These are phyloP conservation scores for Solanum okadae DNA, from an alignment of 257 asterid species.

Conservation along the genomic window DNA sequence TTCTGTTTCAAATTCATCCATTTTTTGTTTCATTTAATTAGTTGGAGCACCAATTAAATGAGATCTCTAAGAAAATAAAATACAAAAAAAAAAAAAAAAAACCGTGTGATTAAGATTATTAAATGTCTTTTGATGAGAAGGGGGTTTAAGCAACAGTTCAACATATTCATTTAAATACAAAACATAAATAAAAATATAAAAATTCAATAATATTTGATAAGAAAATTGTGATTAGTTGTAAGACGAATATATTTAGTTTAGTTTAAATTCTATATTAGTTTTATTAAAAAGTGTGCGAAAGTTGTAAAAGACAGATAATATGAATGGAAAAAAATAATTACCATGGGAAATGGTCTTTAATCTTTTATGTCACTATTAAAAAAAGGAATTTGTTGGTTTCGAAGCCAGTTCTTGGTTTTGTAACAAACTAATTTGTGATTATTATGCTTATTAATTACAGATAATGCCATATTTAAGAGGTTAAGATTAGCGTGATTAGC, in stretches of 20 bases:
- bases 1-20: neutral
- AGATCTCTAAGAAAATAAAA: neutral
- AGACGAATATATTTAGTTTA: too few relatives aligned
- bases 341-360: neutral
- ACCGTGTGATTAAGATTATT: neutral
- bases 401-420: neutral
- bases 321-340: neutral
- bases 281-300: too few relatives aligned
- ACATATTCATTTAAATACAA: too few relatives aligned
- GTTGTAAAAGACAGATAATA: neutral
- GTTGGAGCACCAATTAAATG: neutral
- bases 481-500: neutral
- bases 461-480: neutral
- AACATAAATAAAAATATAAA: too few relatives aligned
- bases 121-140: neutral
- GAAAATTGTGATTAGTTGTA: too few relatives aligned
- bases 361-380: neutral
- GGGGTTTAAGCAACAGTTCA: neutral
- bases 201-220: too few relatives aligned
- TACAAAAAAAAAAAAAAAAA: neutral
- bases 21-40: neutral
- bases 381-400: neutral
- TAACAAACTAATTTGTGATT: neutral
- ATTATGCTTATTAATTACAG: neutral
- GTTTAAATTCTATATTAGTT: too few relatives aligned